Conservation (phyloP, 768 basidiomycete species). For the Cystofilobasidium macerans region DNA sequence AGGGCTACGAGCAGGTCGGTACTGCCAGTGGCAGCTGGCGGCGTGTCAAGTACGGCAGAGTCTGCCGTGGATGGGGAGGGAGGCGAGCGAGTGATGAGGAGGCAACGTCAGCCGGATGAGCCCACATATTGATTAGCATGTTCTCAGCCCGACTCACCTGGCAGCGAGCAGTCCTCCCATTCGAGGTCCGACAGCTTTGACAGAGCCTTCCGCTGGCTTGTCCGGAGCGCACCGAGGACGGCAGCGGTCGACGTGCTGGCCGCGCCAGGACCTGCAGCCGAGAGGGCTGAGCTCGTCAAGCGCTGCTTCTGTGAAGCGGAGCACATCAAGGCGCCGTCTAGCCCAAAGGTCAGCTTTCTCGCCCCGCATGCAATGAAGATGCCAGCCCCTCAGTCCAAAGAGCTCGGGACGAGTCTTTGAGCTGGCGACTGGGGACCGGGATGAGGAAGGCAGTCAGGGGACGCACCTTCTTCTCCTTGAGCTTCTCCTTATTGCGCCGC, state of each 20-base stretch:
- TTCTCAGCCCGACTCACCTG: slow-evolving; percentile 12
- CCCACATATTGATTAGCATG: not conserved
- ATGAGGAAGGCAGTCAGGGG: not conserved
- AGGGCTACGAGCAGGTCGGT: slow-evolving; percentile 10
- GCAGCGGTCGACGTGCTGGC: slow-evolving; percentile 2
- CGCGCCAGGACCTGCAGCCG: not conserved
- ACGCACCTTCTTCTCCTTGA: slow-evolving; percentile 28
- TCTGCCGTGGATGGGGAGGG: not conserved
- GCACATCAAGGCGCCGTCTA: not conserved
- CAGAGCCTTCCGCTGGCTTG: slow-evolving; percentile 15
- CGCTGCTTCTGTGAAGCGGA: slow-evolving; percentile 14
- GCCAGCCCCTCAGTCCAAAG: too few relatives aligned
- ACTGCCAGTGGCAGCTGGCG: not conserved
- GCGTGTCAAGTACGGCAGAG: not conserved
- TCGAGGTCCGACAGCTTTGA: slow-evolving; percentile 21
- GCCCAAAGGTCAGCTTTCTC: not conserved
- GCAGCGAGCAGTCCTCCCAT: slow-evolving; percentile 24
- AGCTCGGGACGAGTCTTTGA: too few relatives aligned
- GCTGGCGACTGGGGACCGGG: too few relatives aligned
- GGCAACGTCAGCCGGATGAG: not conserved
- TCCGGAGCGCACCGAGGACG: slow-evolving; percentile 9
- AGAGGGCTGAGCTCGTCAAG: not conserved
- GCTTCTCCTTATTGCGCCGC: slow-evolving; percentile 26
- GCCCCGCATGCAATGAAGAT: not conserved
- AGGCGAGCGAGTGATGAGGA: not conserved